These are phyloP conservation scores for Collybiopsis confluens DNA, from an alignment of 768 basidiomycete genomes.

Conservation along the genomic window DNA sequence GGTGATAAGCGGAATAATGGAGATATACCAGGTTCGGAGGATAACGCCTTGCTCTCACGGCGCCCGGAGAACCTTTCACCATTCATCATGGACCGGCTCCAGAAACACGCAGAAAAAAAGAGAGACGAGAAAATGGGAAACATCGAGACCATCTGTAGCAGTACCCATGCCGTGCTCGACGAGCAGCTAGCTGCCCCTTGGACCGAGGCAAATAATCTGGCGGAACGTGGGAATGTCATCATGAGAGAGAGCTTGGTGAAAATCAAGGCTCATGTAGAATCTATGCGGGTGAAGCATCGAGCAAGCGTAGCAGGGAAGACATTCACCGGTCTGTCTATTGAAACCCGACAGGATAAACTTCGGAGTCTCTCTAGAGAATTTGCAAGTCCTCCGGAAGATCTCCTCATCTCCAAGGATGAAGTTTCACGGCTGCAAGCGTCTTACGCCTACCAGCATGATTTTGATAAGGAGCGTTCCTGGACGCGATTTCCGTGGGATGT, in stretches of 20 bases:
- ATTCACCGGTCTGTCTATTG: constrained; percentile 28
- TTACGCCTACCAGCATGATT: constrained; percentile 46
- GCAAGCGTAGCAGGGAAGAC: not conserved
- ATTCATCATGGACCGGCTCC: constrained; percentile 45
- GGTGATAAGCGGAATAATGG: constrained; percentile 12
- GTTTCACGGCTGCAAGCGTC: constrained; percentile 44
- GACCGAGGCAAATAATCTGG: constrained; percentile 24
- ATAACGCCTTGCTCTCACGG: constrained; percentile 20
- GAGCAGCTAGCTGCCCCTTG: constrained; percentile 28
- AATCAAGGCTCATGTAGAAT: constrained; percentile 39
- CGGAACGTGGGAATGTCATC: constrained; percentile 13
- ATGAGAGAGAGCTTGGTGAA: constrained; percentile 29
- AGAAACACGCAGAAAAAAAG: constrained; percentile 21
- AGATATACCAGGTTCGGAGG: constrained; percentile 3
- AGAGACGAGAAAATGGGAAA: constrained; percentile 15
- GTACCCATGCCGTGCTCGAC: constrained; percentile 18
- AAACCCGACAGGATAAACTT: constrained; percentile 48
- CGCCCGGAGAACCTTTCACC: constrained; percentile 15
- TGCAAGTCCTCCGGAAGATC: constrained; percentile 20
- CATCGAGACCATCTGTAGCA: constrained; percentile 27
- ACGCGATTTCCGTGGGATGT: constrained; percentile 44
- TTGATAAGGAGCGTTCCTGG: constrained; percentile 14
- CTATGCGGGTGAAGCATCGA: constrained; percentile 25
- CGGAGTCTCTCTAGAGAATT: constrained; percentile 44
- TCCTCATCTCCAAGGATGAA: constrained; percentile 27